Evolutionary conservation across 169 alveolate species (phyloP).

Genomic region (Cryptosporidium muris): DNA sequence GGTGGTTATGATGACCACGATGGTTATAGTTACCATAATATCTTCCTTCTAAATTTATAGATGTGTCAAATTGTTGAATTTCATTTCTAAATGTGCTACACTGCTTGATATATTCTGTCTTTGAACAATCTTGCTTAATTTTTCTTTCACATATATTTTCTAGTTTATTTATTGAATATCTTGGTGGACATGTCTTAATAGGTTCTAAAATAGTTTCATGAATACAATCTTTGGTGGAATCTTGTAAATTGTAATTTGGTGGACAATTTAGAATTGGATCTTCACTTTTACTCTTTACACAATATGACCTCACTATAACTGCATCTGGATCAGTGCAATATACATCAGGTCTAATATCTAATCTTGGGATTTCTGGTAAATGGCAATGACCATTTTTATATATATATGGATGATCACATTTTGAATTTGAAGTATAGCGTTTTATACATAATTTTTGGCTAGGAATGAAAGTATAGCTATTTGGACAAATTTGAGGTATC

Average conservation of each 20-base stretch:
- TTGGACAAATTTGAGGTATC: constrained; percentile 38
- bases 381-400: constrained; percentile 31
- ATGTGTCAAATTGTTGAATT: background rate
- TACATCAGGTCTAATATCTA: constrained; percentile 12
- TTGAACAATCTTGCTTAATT: constrained; percentile 59
- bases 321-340: constrained; percentile 59
- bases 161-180: constrained; percentile 16
- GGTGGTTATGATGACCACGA: constrained; percentile 35
- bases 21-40: background rate
- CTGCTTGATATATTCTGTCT: constrained; percentile 20
- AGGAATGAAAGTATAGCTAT: constrained; percentile 17
- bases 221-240: constrained; percentile 10
- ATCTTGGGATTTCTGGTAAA: constrained; percentile 6
- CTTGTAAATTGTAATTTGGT: background rate
- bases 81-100: constrained; percentile 16
- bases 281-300: constrained; percentile 22
- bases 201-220: constrained; percentile 44
- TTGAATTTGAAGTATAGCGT: constrained; percentile 6
- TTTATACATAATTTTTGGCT: constrained; percentile 14
- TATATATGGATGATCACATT: constrained; percentile 31
- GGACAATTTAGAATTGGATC: constrained; percentile 40
- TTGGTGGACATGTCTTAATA: constrained; percentile 58
- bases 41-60: background rate
- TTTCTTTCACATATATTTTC: constrained; percentile 37
- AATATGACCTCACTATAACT: constrained; percentile 34